A percentile compares a stretch with the other conserved stretches of the same genome.
Evolutionary conservation across 2,329 filamentous ascomycete species (phyloP).

Genomic region (Colletotrichum filicis): DNA sequence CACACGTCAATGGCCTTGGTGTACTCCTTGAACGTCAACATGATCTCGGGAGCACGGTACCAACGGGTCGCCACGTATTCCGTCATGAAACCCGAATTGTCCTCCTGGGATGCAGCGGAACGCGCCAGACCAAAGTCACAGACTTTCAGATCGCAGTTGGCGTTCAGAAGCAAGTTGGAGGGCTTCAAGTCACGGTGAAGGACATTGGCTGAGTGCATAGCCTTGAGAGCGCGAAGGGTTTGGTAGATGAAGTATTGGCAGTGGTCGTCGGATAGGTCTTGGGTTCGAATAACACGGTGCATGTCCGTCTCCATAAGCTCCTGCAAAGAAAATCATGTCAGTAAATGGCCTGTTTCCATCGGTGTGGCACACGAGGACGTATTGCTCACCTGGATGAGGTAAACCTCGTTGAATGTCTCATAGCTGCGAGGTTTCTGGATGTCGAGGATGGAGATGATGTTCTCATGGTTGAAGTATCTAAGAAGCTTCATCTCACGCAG

Average conservation of each 20-base stretch:
- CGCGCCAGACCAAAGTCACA: conserved; percentile 97
- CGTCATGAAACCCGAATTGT: conserved; percentile 99
- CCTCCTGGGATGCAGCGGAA: conserved; percentile 95
- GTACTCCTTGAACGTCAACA: conserved; percentile 99
- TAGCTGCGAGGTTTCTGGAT: conserved; percentile 98
- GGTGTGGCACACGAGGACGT: not conserved
- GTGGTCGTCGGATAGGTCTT: conserved; percentile 98
- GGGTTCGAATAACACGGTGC: conserved; percentile 98
- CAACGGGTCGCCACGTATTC: conserved; percentile 99
- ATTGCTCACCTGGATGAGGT: conserved; percentile 87
- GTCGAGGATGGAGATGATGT: conserved; percentile 99
- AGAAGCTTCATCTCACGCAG: conserved; percentile 99
- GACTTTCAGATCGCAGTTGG: conserved; percentile 98
- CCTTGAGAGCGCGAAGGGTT: conserved; percentile 95
- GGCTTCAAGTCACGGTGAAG: conserved; percentile 97
- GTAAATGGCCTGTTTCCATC: conserved; percentile 2
- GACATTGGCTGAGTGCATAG: conserved; percentile 99
- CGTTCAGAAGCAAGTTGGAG: conserved; percentile 95
- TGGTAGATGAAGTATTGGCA: conserved; percentile 99
- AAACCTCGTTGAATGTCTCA: conserved; percentile 96
- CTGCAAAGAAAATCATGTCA: conserved; percentile 54
- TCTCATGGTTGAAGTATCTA: conserved; percentile 99
- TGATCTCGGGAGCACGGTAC: conserved; percentile 99
- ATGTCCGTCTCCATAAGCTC: conserved; percentile 99
- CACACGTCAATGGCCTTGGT: conserved; percentile 99